phyloP scores from a whole-genome alignment of 257 asterid species.

The Salvia splendens region DNA sequence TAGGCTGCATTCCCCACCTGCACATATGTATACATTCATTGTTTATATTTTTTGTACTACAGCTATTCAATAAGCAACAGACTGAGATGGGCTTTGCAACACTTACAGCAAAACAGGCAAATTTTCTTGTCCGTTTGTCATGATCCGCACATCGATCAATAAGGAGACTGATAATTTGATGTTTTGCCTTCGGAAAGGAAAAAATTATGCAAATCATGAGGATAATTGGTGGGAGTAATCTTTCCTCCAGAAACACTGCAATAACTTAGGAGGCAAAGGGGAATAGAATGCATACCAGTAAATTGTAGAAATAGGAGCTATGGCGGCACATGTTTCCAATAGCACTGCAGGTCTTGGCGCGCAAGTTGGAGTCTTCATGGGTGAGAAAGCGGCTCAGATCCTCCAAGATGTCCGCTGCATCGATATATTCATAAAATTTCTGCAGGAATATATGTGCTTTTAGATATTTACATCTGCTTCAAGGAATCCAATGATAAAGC shows the following conservation, averaged over 20 bases:
- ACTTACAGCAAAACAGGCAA: slow-evolving; percentile 97
- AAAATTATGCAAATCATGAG: slow-evolving; percentile 10
- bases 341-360: slow-evolving; percentile 92
- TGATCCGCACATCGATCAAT: slow-evolving; percentile 91
- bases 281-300: slow-evolving; percentile 54
- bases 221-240: not conserved
- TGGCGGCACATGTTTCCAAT: slow-evolving; percentile 98
- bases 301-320: slow-evolving; percentile 80
- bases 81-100: not conserved
- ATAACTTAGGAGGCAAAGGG: slow-evolving; percentile 1
- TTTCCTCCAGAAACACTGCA: slow-evolving; percentile 7
- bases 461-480: slow-evolving; percentile 18
- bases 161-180: slow-evolving; percentile 63
- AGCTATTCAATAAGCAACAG: not conserved
- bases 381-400: slow-evolving; percentile 71
- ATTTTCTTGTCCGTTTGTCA: slow-evolving; percentile 88
- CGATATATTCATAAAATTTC: slow-evolving; percentile 70
- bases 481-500: slow-evolving; percentile 14
- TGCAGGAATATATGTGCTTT: slow-evolving; percentile 43
- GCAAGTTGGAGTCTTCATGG: slow-evolving; percentile 87
- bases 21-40: slow-evolving; percentile 29
- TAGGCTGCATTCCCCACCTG: slow-evolving; percentile 99
- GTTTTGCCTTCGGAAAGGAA: slow-evolving; percentile 57
- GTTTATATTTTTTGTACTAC: not conserved
- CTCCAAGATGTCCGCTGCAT: slow-evolving; percentile 76